phyloP scores from a whole-genome alignment of 176 grass and related monocot genomes.

The Puccinellia tenuiflora region DNA sequence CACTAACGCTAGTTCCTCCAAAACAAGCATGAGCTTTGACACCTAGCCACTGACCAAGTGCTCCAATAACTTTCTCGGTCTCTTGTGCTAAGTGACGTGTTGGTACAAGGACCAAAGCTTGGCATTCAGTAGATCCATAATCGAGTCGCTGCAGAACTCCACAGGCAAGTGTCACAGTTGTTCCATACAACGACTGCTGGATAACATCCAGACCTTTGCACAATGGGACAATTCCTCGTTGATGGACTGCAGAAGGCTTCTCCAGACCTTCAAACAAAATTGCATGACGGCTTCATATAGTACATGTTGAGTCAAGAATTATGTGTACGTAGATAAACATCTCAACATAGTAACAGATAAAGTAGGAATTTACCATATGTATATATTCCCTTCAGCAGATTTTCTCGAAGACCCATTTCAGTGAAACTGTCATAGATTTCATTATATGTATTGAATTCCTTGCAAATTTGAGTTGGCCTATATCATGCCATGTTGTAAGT shows the following conservation, averaged over 20 bases:
- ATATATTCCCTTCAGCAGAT: constrained; percentile 68
- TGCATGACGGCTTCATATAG: not conserved
- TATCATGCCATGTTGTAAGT: not conserved
- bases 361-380: constrained; percentile 46
- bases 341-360: not conserved
- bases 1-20: constrained; percentile 39
- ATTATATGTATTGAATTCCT: constrained; percentile 30
- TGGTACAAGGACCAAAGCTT: constrained; percentile 67
- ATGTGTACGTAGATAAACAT: not conserved
- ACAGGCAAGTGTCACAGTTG: constrained; percentile 61
- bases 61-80: constrained; percentile 52
- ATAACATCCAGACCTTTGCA: constrained; percentile 70
- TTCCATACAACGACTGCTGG: constrained; percentile 54
- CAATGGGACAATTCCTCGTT: constrained; percentile 62
- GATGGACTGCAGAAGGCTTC: constrained; percentile 55
- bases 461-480: not conserved
- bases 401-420: constrained; percentile 60
- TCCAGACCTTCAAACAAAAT: constrained; percentile 49
- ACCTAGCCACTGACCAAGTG: constrained; percentile 62
- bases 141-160: constrained; percentile 65
- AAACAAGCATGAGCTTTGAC: constrained; percentile 57
- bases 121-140: constrained; percentile 57
- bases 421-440: constrained; percentile 56
- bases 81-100: constrained; percentile 50
- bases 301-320: not conserved